These are phyloP conservation scores for Exsudoporus frostii DNA, from an alignment of 768 basidiomycete species.

Conservation along the genomic window DNA sequence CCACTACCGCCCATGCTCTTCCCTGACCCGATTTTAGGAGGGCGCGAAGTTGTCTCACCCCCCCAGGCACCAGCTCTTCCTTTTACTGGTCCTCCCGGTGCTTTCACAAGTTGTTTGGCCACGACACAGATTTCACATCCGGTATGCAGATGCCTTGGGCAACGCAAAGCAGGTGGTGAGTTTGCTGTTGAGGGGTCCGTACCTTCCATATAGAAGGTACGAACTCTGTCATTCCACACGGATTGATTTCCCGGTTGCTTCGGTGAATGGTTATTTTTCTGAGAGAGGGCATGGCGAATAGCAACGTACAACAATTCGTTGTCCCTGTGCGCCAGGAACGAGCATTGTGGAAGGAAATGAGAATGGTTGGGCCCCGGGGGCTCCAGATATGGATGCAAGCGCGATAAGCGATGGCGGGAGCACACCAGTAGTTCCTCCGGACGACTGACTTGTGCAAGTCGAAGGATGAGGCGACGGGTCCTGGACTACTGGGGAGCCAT, in stretches of 20 bases:
- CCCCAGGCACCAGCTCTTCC: constrained; percentile 26
- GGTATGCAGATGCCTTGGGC: constrained; percentile 69
- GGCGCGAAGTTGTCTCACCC: constrained; percentile 23
- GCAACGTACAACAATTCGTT: constrained; percentile 13
- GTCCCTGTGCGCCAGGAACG: constrained; percentile 4
- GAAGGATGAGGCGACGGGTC: constrained; percentile 26
- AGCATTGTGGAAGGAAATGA: constrained; percentile 5
- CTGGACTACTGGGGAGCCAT: constrained; percentile 21
- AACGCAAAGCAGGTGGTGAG: constrained; percentile 60
- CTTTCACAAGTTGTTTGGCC: constrained; percentile 39
- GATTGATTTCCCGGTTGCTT: constrained; percentile 19
- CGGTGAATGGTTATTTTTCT: background rate
- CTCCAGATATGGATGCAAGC: constrained; percentile 30
- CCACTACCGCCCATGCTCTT: constrained; percentile 30
- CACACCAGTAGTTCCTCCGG: constrained; percentile 14
- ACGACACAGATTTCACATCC: constrained; percentile 78
- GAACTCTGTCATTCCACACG: constrained; percentile 40
- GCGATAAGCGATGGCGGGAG: constrained; percentile 28
- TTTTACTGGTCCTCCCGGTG: constrained; percentile 25
- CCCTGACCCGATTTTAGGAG: constrained; percentile 17
- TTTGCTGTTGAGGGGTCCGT: constrained; percentile 60
- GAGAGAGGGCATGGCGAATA: background rate
- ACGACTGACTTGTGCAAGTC: constrained; percentile 17
- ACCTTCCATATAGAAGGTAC: constrained; percentile 55
- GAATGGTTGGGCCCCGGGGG: constrained; percentile 5